Evolutionary conservation across 148 eudicot species (phyloP).

Genomic region (Rhododendron williamsianum): DNA sequence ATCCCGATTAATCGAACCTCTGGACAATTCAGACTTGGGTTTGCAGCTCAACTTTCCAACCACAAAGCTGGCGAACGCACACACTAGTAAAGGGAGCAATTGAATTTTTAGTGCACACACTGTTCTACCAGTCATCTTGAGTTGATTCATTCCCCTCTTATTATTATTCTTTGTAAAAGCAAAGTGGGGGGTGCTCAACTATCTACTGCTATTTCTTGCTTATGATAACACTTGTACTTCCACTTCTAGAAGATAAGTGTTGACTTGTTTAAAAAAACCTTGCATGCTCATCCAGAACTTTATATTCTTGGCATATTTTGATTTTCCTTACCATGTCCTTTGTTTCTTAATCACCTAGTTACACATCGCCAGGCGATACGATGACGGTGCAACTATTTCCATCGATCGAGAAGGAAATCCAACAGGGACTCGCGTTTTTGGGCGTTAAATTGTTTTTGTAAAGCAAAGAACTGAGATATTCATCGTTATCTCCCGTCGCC

Average conservation of each 20-base stretch:
- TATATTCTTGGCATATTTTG: neutral
- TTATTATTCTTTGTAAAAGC: neutral
- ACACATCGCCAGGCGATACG: neutral
- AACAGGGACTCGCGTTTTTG: neutral
- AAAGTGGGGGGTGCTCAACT: constrained; percentile 1
- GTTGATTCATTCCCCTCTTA: neutral
- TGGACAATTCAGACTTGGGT: neutral
- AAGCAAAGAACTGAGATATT: neutral
- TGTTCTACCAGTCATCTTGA: neutral
- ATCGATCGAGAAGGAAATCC: neutral
- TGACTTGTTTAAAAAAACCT: constrained; percentile 3
- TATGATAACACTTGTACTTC: neutral
- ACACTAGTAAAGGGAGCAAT: neutral
- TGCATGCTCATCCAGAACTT: neutral
- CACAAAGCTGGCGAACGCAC: neutral
- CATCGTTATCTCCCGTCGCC: neutral
- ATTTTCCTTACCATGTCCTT: neutral
- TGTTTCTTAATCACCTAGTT: neutral
- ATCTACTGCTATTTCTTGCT: neutral
- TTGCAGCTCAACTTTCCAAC: neutral
- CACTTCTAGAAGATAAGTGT: neutral
- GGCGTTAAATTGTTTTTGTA: neutral
- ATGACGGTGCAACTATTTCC: neutral
- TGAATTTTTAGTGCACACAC: neutral
- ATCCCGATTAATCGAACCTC: no score